These are phyloP conservation scores for Phytopythium helicoides DNA, from an alignment of 352 stramenopile genomes.

Conservation along the genomic window DNA sequence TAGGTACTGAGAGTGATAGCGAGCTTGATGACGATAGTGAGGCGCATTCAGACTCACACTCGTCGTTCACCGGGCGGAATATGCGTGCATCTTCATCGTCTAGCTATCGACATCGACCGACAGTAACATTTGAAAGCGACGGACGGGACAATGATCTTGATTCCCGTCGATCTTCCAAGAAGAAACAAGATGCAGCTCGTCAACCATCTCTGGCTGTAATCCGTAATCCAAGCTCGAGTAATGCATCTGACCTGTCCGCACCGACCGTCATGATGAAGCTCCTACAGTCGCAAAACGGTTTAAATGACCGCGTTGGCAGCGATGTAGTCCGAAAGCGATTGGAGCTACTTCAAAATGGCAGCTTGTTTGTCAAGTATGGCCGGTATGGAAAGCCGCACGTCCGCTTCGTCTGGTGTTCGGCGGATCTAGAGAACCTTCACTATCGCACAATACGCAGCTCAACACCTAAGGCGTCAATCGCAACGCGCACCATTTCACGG, in stretches of 20 bases:
- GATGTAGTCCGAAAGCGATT: slow-evolving; percentile 66
- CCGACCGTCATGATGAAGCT: not conserved
- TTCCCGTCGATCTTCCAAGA: not conserved
- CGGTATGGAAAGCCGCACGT: slow-evolving; percentile 73
- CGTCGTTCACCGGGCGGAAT: no score
- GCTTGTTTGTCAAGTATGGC: slow-evolving; percentile 79
- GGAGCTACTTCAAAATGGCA: slow-evolving; percentile 68
- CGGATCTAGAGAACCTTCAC: slow-evolving; percentile 70
- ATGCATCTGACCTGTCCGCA: no score
- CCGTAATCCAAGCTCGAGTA: not conserved
- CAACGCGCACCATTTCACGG: slow-evolving; percentile 40
- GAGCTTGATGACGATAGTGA: slow-evolving; percentile 59
- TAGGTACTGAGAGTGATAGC: slow-evolving; percentile 20
- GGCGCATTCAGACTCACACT: slow-evolving; percentile 2
- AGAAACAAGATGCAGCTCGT: slow-evolving; percentile 1
- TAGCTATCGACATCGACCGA: not conserved
- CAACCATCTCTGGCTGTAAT: not conserved
- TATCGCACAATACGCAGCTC: slow-evolving; percentile 58
- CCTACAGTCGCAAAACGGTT: slow-evolving; percentile 14
- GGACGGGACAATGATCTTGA: not conserved
- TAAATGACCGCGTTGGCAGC: slow-evolving; percentile 18
- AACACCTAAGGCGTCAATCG: slow-evolving; percentile 53
- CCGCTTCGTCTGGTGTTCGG: slow-evolving; percentile 79
- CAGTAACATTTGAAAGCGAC: slow-evolving; percentile 2
- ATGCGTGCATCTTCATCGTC: slow-evolving; percentile 1